phyloP scores from a whole-genome alignment of 805 yeast genomes.

The Candida maesae region DNA sequence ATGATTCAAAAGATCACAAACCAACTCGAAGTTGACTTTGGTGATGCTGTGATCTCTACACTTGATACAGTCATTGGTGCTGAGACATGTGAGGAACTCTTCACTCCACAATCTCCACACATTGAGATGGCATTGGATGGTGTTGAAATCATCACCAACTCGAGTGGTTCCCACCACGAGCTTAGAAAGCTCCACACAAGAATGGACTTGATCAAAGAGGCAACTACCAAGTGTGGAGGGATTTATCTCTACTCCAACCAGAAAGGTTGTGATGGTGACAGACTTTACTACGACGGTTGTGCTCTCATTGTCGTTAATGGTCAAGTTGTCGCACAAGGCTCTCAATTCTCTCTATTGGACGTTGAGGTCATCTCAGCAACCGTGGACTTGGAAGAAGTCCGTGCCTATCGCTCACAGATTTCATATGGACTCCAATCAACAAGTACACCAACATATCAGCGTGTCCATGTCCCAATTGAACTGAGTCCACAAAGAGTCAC shows the following conservation, averaged over 20 bases:
- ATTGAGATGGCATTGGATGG: constrained; percentile 91
- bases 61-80: constrained; percentile 90
- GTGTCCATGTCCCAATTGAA: constrained; percentile 61
- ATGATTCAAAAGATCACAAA: constrained; percentile 60
- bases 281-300: constrained; percentile 95
- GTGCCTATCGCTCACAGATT: constrained; percentile 67
- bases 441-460: constrained; percentile 33
- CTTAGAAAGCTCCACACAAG: constrained; percentile 84
- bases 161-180: constrained; percentile 97
- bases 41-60: constrained; percentile 86
- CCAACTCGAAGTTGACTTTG: constrained; percentile 70
- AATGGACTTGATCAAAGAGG: constrained; percentile 80
- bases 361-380: constrained; percentile 97
- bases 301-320: constrained; percentile 94
- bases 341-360: constrained; percentile 84
- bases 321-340: constrained; percentile 84
- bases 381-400: constrained; percentile 86
- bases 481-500: constrained; percentile 56
- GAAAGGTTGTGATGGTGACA: constrained; percentile 97
- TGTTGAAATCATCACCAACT: constrained; percentile 93
- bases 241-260: constrained; percentile 91
- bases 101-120: constrained; percentile 96
- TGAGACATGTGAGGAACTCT: constrained; percentile 96
- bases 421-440: constrained; percentile 48
- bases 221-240: constrained; percentile 96